Evolutionary conservation across 2,329 filamentous ascomycete species (phyloP).

Genomic region (Neoscytalidium dimidiatum): DNA sequence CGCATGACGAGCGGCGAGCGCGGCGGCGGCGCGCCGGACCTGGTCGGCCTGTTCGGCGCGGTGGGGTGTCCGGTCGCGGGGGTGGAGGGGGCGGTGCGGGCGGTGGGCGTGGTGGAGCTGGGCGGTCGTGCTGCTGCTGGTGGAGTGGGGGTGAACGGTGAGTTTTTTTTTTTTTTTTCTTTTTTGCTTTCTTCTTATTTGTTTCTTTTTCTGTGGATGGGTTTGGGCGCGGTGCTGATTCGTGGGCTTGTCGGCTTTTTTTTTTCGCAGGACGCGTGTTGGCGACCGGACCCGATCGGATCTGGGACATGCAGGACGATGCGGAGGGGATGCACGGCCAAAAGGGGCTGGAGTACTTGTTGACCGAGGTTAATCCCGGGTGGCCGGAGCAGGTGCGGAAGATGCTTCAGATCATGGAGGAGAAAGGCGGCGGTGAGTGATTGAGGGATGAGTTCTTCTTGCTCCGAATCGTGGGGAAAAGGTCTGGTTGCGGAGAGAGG

Average conservation of each 20-base stretch:
- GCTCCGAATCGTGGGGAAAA: too few relatives aligned
- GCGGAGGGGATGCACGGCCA: background rate
- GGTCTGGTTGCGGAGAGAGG: too few relatives aligned
- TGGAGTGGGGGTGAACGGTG: background rate
- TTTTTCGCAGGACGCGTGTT: background rate
- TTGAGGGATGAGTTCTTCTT: too few relatives aligned
- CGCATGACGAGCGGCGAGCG: conserved; percentile 19
- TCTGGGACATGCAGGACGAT: conserved; percentile 1
- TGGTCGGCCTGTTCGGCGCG: background rate
- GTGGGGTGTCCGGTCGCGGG: background rate
- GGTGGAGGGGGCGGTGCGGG: background rate
- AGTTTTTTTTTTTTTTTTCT: background rate
- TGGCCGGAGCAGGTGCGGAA: too few relatives aligned
- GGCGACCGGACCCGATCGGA: background rate
- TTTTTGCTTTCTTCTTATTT: background rate
- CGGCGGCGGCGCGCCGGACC: background rate
- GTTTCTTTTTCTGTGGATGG: background rate
- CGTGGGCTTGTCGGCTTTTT: background rate
- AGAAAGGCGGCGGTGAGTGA: too few relatives aligned
- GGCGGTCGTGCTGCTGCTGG: background rate
- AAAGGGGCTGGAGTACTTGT: background rate
- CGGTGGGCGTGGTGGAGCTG: background rate
- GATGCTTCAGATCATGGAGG: too few relatives aligned
- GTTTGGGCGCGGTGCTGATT: background rate
- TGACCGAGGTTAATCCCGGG: too few relatives aligned